These are phyloP conservation scores for Zygoascus flipseniorum DNA, from an alignment of 805 yeast species.

Conservation along the genomic window DNA sequence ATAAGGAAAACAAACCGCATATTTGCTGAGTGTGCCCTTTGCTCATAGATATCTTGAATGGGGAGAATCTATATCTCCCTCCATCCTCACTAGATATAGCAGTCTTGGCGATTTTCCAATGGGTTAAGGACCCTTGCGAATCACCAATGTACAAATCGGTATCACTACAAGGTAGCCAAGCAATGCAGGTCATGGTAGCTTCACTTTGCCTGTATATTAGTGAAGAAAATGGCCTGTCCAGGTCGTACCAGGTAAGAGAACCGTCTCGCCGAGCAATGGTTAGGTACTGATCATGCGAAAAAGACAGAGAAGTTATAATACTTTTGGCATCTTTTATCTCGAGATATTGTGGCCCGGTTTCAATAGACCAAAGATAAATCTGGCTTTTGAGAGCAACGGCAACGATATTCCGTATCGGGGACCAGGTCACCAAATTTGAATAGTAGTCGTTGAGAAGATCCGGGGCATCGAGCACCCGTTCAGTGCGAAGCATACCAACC, in stretches of 20 bases:
- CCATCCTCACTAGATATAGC: not conserved
- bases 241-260: slow-evolving; percentile 19
- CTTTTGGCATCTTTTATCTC: slow-evolving; percentile 16
- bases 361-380: slow-evolving; percentile 55
- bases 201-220: slow-evolving; percentile 34
- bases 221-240: slow-evolving; percentile 22
- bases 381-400: slow-evolving; percentile 56
- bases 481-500: slow-evolving; percentile 22
- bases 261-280: slow-evolving; percentile 17
- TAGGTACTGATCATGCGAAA: slow-evolving; percentile 7
- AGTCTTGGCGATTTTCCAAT: not conserved
- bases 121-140: slow-evolving; percentile 47
- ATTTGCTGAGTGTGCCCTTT: slow-evolving; percentile 50
- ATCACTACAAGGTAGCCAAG: slow-evolving; percentile 44
- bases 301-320: slow-evolving; percentile 9
- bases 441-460: slow-evolving; percentile 67
- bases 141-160: slow-evolving; percentile 52
- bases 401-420: slow-evolving; percentile 38
- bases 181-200: slow-evolving; percentile 37
- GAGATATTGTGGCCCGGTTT: slow-evolving; percentile 37
- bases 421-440: slow-evolving; percentile 68
- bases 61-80: slow-evolving; percentile 26
- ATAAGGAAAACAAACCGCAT: slow-evolving; percentile 36
- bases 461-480: slow-evolving; percentile 48
- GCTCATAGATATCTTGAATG: slow-evolving; percentile 23